Evolutionary conservation across 495 filamentous ascomycete species (phyloP).

Genomic region (Daldinia decipiens): DNA sequence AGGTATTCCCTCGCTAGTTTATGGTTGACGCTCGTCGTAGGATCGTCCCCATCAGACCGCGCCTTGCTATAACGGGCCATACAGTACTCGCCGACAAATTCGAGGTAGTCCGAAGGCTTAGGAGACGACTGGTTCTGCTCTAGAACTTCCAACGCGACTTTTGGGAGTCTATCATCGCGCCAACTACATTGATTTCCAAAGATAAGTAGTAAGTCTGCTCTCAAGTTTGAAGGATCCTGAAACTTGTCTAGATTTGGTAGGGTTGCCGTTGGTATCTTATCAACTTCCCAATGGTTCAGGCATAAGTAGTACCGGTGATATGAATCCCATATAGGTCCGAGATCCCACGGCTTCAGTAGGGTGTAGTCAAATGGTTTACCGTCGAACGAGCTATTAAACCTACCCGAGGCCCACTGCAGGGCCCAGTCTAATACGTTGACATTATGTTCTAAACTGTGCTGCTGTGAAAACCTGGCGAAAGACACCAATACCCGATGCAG

Average conservation of each 20-base stretch:
- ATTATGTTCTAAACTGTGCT: slow-evolving; percentile 40
- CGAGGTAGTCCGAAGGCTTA: slow-evolving; percentile 41
- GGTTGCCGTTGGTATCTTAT: slow-evolving; percentile 39
- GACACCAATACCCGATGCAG: slow-evolving; percentile 37
- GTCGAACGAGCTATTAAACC: slow-evolving; percentile 45
- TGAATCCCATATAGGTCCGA: slow-evolving; percentile 39
- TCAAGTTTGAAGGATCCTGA: slow-evolving; percentile 41
- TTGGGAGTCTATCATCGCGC: slow-evolving; percentile 43
- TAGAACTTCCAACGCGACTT: slow-evolving; percentile 36
- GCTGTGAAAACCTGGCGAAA: slow-evolving; percentile 42
- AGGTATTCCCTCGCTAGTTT: slow-evolving; percentile 44
- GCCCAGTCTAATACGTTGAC: slow-evolving; percentile 43
- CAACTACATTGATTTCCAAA: slow-evolving; percentile 46
- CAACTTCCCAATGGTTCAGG: slow-evolving; percentile 44
- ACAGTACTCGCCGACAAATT: slow-evolving; percentile 45
- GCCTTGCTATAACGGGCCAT: slow-evolving; percentile 37
- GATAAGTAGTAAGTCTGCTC: slow-evolving; percentile 46
- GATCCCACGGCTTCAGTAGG: slow-evolving; percentile 47
- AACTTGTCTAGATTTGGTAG: slow-evolving; percentile 36
- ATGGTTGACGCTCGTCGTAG: slow-evolving; percentile 34
- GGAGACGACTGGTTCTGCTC: slow-evolving; percentile 36
- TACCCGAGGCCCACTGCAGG: slow-evolving; percentile 39
- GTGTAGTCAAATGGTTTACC: slow-evolving; percentile 48
- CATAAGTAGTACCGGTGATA: slow-evolving; percentile 48
- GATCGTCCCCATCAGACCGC: slow-evolving; percentile 24